Base-by-base conservation (phyloP, 768 basidiomycete genomes). In the Candolleomyces eurysporus region DNA sequence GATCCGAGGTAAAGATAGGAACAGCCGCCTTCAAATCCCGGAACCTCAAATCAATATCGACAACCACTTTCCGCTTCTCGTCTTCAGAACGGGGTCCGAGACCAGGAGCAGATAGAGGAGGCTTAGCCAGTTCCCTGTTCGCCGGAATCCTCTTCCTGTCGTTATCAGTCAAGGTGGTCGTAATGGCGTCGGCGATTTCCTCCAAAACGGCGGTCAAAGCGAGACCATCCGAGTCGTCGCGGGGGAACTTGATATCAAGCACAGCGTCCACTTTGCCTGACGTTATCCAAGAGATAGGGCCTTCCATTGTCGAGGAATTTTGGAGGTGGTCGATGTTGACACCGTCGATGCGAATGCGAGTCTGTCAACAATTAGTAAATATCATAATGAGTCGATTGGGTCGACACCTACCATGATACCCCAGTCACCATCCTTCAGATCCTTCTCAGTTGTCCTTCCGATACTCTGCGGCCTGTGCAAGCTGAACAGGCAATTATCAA, bases 191-290 rank as follows among this genome's bases (percentile, higher is more conserved):
- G 3, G 93, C 91, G 57, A 98, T 88, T 72, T 96, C 92, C n/a
- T 84, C 90, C 5, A 98, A 81, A 63, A 98, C 85, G 39, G 84
- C 90, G 65, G 92, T 89, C 66, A 97, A 81, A 17, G 87, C 85
- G 17, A 82, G 74, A 64, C 87, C 84, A 60, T 90, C 88, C 55
- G 79, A 71, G 10, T 86, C 85, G 66, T 93, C 88, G 17, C 86
- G 87, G 22, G 97, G 96, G 74, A 99, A 98, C 69, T 96, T 94
- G 76, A 99, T 96, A 75, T 99, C 97, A 22, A 98, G 83, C 5
- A 99, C 97, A 10, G 94, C 92, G 69, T 99, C 97, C 30, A 97
- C 83, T 74, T 96, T 97, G 48, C 97, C 97, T 0, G 96, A 92
- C 0, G 91, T 96, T 61, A 99, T 94, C 97, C 97, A 99, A 1